These are phyloP conservation scores for Mycosphaerella arachidis DNA, from an alignment of 2,329 filamentous ascomycete species.

Conservation along the genomic window DNA sequence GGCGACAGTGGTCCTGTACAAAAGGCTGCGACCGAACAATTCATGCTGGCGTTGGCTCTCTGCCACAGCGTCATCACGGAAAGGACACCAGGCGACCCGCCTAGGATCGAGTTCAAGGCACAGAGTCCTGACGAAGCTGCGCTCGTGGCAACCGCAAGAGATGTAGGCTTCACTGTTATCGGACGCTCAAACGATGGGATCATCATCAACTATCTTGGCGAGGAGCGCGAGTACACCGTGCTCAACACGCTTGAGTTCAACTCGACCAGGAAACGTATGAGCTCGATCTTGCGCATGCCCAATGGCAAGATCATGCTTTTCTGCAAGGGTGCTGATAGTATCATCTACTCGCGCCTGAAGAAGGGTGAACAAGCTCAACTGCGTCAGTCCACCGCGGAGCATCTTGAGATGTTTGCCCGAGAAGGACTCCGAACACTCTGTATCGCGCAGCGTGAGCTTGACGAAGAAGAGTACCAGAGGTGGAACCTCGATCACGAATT, in stretches of 20 bases:
- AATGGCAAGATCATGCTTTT: slow-evolving; percentile 84
- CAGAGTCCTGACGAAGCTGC: slow-evolving; percentile 97
- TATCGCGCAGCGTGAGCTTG: slow-evolving; percentile 76
- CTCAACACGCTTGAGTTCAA: slow-evolving; percentile 98
- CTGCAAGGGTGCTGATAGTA: slow-evolving; percentile 95
- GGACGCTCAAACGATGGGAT: slow-evolving; percentile 76
- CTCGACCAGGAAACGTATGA: slow-evolving; percentile 95
- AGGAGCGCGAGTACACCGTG: slow-evolving; percentile 78
- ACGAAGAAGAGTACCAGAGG: slow-evolving; percentile 73
- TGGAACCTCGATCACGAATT: slow-evolving; percentile 87
- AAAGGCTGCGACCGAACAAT: slow-evolving; percentile 71
- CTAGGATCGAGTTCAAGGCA: slow-evolving; percentile 89
- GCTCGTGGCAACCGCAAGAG: slow-evolving; percentile 85
- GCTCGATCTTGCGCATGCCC: slow-evolving; percentile 91
- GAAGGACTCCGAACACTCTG: slow-evolving; percentile 94
- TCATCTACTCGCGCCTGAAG: slow-evolving; percentile 89
- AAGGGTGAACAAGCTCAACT: slow-evolving; percentile 81
- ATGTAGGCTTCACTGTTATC: slow-evolving; percentile 91
- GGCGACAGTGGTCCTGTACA: slow-evolving; percentile 75
- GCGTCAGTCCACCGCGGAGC: slow-evolving; percentile 77
- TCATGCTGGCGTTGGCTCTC: slow-evolving; percentile 92
- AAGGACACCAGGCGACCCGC: slow-evolving; percentile 79
- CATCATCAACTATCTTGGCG: slow-evolving; percentile 78
- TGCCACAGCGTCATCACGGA: slow-evolving; percentile 97
- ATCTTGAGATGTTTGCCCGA: slow-evolving; percentile 92